Percentiles rank a stretch among this genome's conserved stretches.
phyloP scores from a whole-genome alignment of 1,139 yeast species.

The Martiniozyma asiatica region DNA sequence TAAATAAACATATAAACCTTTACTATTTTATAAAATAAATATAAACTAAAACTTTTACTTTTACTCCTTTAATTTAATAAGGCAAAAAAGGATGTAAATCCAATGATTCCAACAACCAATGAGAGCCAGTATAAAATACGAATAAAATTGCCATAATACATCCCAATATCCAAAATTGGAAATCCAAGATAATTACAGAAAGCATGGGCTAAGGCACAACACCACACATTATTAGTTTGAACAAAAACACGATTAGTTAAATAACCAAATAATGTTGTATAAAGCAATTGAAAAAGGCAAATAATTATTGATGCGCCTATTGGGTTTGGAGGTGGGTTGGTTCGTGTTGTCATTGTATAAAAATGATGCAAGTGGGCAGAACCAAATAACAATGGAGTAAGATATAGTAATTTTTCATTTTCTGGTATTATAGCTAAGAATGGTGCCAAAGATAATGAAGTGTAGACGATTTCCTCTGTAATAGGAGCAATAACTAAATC shows the following conservation, averaged over 20 bases:
- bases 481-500: constrained; percentile 71
- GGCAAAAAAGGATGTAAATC: constrained; percentile 8
- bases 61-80: background rate
- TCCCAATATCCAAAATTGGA: constrained; percentile 33
- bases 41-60: too few species aligned
- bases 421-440: constrained; percentile 22
- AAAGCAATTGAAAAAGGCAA: constrained; percentile 47
- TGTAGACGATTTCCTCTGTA: constrained; percentile 76
- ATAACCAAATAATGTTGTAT: constrained; percentile 74
- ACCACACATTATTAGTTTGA: constrained; percentile 45
- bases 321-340: background rate
- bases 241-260: constrained; percentile 53
- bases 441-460: constrained; percentile 45
- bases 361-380: constrained; percentile 82
- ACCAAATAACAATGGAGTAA: constrained; percentile 69
- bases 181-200: constrained; percentile 75
- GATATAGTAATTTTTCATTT: constrained; percentile 1
- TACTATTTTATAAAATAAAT: too few species aligned
- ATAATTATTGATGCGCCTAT: constrained; percentile 23
- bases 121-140: constrained; percentile 29
- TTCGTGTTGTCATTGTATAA: constrained; percentile 1
- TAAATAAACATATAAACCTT: too few species aligned
- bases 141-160: constrained; percentile 6
- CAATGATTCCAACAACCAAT: constrained; percentile 31
- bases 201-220: constrained; percentile 52